Conservation (phyloP, 495 filamentous ascomycete genomes). For the Letharia columbiana region DNA sequence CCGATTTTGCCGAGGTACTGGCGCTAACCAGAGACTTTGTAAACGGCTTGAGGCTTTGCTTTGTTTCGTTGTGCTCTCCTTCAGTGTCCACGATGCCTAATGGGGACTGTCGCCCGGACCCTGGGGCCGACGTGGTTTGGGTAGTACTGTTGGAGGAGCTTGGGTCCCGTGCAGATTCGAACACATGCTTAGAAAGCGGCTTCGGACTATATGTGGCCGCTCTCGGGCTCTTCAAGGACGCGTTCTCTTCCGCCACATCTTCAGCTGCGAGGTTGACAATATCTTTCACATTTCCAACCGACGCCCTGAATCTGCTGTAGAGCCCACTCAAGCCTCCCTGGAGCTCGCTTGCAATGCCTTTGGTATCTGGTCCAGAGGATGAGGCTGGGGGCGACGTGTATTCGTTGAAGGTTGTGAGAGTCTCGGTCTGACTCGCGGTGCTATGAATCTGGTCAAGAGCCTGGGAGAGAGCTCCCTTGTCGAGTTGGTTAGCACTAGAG, state of each 20-base stretch:
- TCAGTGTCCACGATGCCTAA: not conserved
- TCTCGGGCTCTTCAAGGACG: conserved; percentile 33
- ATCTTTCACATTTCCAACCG: conserved; percentile 62
- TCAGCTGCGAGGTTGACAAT: conserved; percentile 37
- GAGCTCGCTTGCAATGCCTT: conserved; percentile 59
- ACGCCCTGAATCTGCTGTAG: conserved; percentile 72
- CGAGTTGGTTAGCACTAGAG: conserved; percentile 47
- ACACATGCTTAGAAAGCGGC: conserved; percentile 9
- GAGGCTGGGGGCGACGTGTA: conserved; percentile 48
- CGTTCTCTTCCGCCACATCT: conserved; percentile 29
- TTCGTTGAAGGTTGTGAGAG: conserved; percentile 82
- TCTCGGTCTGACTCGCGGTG: conserved; percentile 67
- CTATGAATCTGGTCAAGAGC: conserved; percentile 79
- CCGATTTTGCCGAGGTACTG: conserved; percentile 43
- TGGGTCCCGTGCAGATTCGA: not conserved
- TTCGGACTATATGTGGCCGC: conserved; percentile 35
- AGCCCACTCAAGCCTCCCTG: conserved; percentile 79
- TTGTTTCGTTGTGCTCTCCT: conserved; percentile 22
- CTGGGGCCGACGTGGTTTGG: not conserved
- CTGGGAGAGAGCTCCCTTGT: conserved; percentile 62
- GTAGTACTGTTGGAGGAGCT: conserved; percentile 4
- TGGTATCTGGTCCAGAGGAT: conserved; percentile 50
- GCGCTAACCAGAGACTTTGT: conserved; percentile 48
- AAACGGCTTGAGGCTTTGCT: conserved; percentile 39
- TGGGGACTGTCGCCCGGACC: conserved; percentile 4